Base-by-base conservation (phyloP, 176 grass and related monocot species). In the Urochloa ruziziensis region DNA sequence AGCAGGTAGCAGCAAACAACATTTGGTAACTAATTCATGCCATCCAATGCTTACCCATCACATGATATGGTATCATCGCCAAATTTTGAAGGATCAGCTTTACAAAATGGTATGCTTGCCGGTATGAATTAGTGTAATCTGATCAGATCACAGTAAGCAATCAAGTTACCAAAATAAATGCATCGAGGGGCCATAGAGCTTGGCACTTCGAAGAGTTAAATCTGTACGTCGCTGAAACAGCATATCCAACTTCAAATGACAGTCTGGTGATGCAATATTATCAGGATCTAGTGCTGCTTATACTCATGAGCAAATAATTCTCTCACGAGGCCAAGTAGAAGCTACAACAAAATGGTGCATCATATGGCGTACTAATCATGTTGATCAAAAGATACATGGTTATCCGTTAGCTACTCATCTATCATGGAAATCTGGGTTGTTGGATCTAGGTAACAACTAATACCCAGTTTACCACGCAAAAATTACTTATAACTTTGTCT, bases 231-330 rank as follows among this genome's bases (percentile, higher is more conserved):
- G 44, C 69, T 49, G 69, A 73, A 73, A 73, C 4, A 0, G 10
- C 44, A 32, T 73, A 73, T 32, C 15, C 69, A 73, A 73, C 44
- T 73, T 73, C 16, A 73, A 73, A 73, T 73, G 44, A 49, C 43
- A 72, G 7, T 34, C 28, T 53, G 32, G 23, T 67, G 15, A 48
- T 14, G 18, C 48, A 14, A 14, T 34, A 39, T 40, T 28, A 47
- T n/a, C 10, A 82, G 6, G 7, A n/a, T n/a, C n/a, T n/a, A 67
- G 39, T 62, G 10, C 19, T 5, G 33, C 27, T 27, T 17, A 80
- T 83, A 62, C 25, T 36, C 15, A 16, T 19, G 16, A 35, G 34
- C 49, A 47, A 81, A 39, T n/a, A 84, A 32, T 62, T 35, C 21
- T 37, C 28, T 16, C 13, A 25, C 10, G 52, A 15, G 13, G 6